These are phyloP conservation scores for Serendipita indica DNA, from an alignment of 768 basidiomycete genomes.

Conservation along the genomic window DNA sequence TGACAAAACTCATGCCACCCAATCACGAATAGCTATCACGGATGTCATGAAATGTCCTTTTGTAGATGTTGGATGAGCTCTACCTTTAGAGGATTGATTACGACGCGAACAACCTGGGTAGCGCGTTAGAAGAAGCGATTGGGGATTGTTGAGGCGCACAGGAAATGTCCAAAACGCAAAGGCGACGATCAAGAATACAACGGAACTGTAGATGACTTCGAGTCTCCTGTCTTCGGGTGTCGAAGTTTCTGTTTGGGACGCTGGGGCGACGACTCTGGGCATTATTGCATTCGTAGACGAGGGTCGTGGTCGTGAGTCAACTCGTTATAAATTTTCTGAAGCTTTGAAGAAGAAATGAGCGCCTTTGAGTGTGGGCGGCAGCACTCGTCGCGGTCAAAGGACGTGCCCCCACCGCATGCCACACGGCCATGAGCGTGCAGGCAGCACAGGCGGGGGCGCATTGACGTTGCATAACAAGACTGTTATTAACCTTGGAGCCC, in stretches of 20 bases:
- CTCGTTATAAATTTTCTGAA: too few relatives aligned
- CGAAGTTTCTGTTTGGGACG: background rate
- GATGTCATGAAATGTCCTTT: background rate
- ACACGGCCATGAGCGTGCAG: too few relatives aligned
- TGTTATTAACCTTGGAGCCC: too few relatives aligned
- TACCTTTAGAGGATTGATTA: conserved; percentile 42
- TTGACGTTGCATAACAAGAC: too few relatives aligned
- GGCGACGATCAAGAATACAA: conserved; percentile 73
- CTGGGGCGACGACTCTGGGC: background rate
- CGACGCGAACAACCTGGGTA: conserved; percentile 14
- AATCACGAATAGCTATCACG: conserved; percentile 49
- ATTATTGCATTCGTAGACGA: conserved; percentile 7
- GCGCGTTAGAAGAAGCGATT: background rate
- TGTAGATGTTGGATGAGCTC: background rate
- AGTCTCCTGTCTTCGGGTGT: background rate
- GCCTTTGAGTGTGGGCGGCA: too few relatives aligned
- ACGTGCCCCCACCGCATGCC: too few relatives aligned
- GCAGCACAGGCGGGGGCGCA: too few relatives aligned
- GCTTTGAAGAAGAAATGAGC: too few relatives aligned
- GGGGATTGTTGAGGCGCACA: conserved; percentile 55
- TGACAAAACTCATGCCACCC: conserved; percentile 85
- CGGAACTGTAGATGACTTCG: conserved; percentile 16
- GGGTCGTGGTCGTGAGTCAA: too few relatives aligned
- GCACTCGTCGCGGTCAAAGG: too few relatives aligned
- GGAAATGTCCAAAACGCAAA: conserved; percentile 84